Base-by-base conservation (phyloP, 176 grass and related monocot genomes). In the Musa itinerans region DNA sequence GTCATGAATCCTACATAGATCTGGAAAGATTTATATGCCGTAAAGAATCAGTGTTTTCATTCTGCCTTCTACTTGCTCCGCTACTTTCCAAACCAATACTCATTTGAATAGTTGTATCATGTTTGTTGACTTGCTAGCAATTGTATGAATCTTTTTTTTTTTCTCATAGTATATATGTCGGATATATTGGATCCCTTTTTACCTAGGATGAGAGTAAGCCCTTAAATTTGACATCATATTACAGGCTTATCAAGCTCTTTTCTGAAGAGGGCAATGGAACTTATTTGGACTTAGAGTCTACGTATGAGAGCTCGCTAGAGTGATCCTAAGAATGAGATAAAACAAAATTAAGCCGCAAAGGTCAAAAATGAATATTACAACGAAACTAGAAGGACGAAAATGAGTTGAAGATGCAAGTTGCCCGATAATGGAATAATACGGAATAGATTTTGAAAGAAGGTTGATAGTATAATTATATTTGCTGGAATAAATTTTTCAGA, bases 241-340 rank as follows among this genome's bases (percentile, higher is more conserved):
- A 74, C 87, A 92, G 90, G 86, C 77, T 72, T 81, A 72, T 70
- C 79, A 67, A 81, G 53, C 79, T 59, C 4, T 84, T 71, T 2
- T 69, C 69, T 23, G 84, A 85, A 81, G 77, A 83, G 49, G 79
- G 73, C 24, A 79, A 81, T 69, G 84, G 82, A 14, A 84, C 90
- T 21, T 82, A 92, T n/a, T 69, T 92, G 53, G 89, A 89, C 71
- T 78, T 92, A n/a, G 65, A 92, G 89, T 81, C 84, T 92, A 54
- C 87, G 82, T 87, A 78, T 83, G 3, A 85, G 76, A 77, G 86
- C 81, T 16, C 84, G 71, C 1, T 71, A 92, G 8, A 71, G 79
- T 65, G 90, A 83, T 21, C 73, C 68, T 6, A 79, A 87, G 54
- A 62, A 61, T 81, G 87, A 87, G 49, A 20, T 21, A 69, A 57